Evolutionary conservation across 768 basidiomycete genomes (phyloP).

Genomic region (Leccinum olivaceopallidum): DNA sequence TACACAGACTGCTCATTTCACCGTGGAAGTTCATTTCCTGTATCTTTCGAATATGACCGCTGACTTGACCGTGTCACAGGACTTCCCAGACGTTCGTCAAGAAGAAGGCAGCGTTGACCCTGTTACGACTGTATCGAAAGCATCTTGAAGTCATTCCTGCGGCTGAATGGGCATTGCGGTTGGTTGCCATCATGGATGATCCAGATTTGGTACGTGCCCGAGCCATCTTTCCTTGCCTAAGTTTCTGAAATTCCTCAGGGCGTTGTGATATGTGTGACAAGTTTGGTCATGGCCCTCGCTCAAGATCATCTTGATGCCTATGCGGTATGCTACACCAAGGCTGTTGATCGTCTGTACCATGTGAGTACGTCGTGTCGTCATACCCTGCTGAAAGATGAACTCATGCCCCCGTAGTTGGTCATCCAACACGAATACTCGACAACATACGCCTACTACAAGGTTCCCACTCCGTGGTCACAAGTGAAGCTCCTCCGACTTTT

Average conservation of each 20-base stretch:
- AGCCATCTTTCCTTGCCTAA: neutral
- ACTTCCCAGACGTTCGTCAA: constrained; percentile 95
- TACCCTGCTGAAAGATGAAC: constrained; percentile 1
- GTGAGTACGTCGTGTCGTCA: constrained; percentile 42
- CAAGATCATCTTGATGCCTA: constrained; percentile 92
- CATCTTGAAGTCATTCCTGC: constrained; percentile 93
- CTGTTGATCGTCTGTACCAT: constrained; percentile 83
- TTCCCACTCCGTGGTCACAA: constrained; percentile 97
- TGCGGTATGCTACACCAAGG: constrained; percentile 91
- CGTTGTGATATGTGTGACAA: constrained; percentile 92
- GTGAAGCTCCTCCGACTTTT: constrained; percentile 90
- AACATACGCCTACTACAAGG: constrained; percentile 96
- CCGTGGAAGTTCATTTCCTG: constrained; percentile 57
- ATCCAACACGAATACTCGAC: constrained; percentile 87
- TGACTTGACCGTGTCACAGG: constrained; percentile 41
- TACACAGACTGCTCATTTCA: constrained; percentile 92
- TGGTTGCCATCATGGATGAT: constrained; percentile 96
- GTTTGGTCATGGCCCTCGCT: constrained; percentile 89
- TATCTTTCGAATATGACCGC: constrained; percentile 10
- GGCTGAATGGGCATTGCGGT: constrained; percentile 92
- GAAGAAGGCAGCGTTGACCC: constrained; percentile 96
- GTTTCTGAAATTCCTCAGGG: constrained; percentile 51
- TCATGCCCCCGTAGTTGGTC: constrained; percentile 58
- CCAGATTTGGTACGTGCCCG: constrained; percentile 66
- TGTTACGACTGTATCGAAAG: constrained; percentile 92